Base-by-base conservation (phyloP, 2,329 filamentous ascomycete species). In the Neurospora crassa region DNA sequence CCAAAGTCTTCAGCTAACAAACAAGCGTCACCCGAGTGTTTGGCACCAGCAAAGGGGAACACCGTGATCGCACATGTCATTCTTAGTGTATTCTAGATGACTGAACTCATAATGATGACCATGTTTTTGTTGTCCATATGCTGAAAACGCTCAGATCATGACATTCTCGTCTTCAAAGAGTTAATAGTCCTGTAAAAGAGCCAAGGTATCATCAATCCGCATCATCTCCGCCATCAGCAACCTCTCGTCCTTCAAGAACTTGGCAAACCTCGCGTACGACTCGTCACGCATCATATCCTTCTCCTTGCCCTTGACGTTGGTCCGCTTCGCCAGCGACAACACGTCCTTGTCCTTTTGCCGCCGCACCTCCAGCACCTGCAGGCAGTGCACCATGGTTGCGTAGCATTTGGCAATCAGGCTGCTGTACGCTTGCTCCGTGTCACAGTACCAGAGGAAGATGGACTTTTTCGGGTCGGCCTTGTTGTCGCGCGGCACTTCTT, bases 361-460 rank as follows among this genome's bases (percentile, higher is more conserved):
- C 80, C 97, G 93, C 40, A 92, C 88, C 43, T 90, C 88, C 34
- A 96, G 86, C 34, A 94, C 91, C 79, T 97, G 92, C 68, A 97
- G 80, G 74, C 91, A 92, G 71, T 94, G 89, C 18, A 93, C 87
- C 92, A 98, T 97, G 40, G 90, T 88, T 80, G 97, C 97, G 84
- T 97, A 98, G 0, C 91, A 88, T 72, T 93, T 91, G 74, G 97
- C 91, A 12, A 97, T 81, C 1, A 97, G 83, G 73, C 91, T 87
- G 24, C 87, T 85, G 68, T 90, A 84, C 7, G 91, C 90, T 67
- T 92, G 88, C 67, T 93, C 89, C 12, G 87, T 84, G 78, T 98
- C 94, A 80, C 93, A 97, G 84, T 90, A 97, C 90, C 94, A 97
- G 71, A 98, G 88, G 79, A 94, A 98, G 34, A 97, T 87, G 0